A percentile compares a stretch with the other conserved stretches of the same genome.
phyloP scores from a whole-genome alignment of 2,329 filamentous ascomycete species.

The Rhinocladiella mackenziei region DNA sequence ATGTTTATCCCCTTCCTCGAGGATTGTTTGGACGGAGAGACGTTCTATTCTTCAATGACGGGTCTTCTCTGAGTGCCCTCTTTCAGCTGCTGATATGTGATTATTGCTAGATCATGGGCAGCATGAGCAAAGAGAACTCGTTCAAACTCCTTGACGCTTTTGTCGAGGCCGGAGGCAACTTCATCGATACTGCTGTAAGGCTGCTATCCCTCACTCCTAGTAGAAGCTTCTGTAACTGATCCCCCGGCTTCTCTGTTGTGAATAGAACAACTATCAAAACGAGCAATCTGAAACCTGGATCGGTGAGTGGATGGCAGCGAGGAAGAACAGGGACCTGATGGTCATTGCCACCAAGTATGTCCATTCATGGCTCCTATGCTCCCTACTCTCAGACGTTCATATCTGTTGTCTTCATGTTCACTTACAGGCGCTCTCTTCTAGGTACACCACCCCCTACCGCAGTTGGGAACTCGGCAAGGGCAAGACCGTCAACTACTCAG shows the following conservation, averaged over 20 bases:
- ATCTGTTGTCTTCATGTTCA: too few relatives aligned
- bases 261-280: slow-evolving; percentile 62
- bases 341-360: slow-evolving; percentile 71
- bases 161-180: slow-evolving; percentile 63
- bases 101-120: slow-evolving; percentile 25
- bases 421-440: too few relatives aligned
- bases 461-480: slow-evolving; percentile 38
- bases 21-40: too few relatives aligned
- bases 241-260: not conserved
- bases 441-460: slow-evolving; percentile 59
- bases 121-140: slow-evolving; percentile 58
- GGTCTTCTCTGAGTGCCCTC: too few relatives aligned
- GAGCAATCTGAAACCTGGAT: slow-evolving; percentile 63
- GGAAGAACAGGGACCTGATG: slow-evolving; percentile 63
- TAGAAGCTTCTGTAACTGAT: too few relatives aligned
- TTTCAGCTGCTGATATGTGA: too few relatives aligned
- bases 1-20: slow-evolving; percentile 33
- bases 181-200: slow-evolving; percentile 59
- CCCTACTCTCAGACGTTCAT: too few relatives aligned
- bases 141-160: slow-evolving; percentile 65
- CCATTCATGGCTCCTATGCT: too few relatives aligned
- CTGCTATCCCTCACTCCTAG: too few relatives aligned
- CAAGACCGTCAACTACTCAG: slow-evolving; percentile 41
- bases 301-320: slow-evolving; percentile 56
- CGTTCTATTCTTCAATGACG: too few relatives aligned